Evolutionary conservation across 768 basidiomycete species (phyloP).

Genomic region (Boletus reticuloceps): DNA sequence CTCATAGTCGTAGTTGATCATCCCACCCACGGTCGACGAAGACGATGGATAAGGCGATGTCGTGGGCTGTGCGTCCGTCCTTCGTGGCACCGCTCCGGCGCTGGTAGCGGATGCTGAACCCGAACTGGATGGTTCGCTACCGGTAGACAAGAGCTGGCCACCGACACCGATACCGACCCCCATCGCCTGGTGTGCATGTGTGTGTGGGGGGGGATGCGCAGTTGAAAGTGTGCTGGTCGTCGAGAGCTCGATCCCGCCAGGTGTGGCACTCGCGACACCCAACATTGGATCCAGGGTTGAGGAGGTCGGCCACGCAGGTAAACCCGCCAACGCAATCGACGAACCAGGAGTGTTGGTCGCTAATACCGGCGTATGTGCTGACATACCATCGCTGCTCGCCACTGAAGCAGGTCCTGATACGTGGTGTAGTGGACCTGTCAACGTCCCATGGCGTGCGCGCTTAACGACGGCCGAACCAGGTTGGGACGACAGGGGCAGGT

Average conservation of each 20-base stretch:
- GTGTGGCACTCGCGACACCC: slow-evolving; percentile 30
- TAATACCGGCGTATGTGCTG: slow-evolving; percentile 18
- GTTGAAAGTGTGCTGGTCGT: slow-evolving; percentile 9
- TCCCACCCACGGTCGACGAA: slow-evolving; percentile 13
- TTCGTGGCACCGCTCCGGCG: slow-evolving; percentile 4
- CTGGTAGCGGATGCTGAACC: slow-evolving; percentile 4
- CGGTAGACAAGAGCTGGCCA: slow-evolving; percentile 20
- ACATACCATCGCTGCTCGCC: slow-evolving; percentile 15
- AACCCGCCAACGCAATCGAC: slow-evolving; percentile 25
- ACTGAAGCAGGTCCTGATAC: slow-evolving; percentile 18
- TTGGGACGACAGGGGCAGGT: slow-evolving; percentile 9
- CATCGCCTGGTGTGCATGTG: slow-evolving; percentile 15
- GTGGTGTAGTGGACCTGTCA: slow-evolving; percentile 20
- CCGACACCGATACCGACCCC: slow-evolving; percentile 1
- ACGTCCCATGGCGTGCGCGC: slow-evolving; percentile 29
- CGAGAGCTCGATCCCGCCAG: slow-evolving; percentile 32
- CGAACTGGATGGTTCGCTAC: slow-evolving; percentile 14
- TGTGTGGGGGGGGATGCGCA: slow-evolving; percentile 3
- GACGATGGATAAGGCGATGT: slow-evolving; percentile 17
- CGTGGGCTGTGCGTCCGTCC: slow-evolving; percentile 16
- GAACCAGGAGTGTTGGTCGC: slow-evolving; percentile 10
- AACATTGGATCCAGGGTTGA: slow-evolving; percentile 32
- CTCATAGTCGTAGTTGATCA: slow-evolving; percentile 23
- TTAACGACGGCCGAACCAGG: slow-evolving; percentile 14
- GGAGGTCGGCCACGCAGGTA: slow-evolving; percentile 34